Base-by-base conservation (phyloP, 208 protist species). In the Jaenimonas drosophilae region DNA sequence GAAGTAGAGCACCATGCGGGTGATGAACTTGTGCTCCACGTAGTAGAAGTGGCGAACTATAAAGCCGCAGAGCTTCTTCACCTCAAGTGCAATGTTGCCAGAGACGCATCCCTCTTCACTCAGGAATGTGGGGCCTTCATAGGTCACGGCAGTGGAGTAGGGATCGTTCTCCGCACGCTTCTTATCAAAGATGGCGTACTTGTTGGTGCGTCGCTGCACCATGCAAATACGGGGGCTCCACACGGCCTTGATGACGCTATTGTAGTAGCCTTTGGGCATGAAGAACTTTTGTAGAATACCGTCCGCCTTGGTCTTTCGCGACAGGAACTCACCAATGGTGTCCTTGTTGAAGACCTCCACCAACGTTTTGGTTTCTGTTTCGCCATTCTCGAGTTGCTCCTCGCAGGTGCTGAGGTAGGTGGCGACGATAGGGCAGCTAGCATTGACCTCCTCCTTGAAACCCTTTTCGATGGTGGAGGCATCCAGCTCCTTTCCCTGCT, bases 11-110 rank as follows among this genome's bases (percentile, higher is more conserved):
- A 91, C 85, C 85, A 93, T 93, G 29, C 85, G 74, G 2, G 85
- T 91, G 57, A 93, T 91, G 49, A 77, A 80, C 55, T 93, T 93
- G 73, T 93, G 81, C 58, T 93, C 80, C 4, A 79, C 87, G 60
- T 82, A 81, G 64, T 86, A 87, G 57, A 93, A 93, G 60, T 93
- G 85, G 44, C 75, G 64, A 14, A 88, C 76, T 43, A 93, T 88
- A 49, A 80, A 51, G 40, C 70, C 63, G 47, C 85, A 93, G 19
- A 93, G 58, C 37, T 66, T 50, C 58, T 93, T 93, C 42, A 88
- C 64, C 19, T 85, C 36, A 9, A 76, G 44, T 11, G 82, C 69
- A 19, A 85, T 66, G 42, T 88, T 80, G n/a, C 70, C 76, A 2
- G 78, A 86, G 19, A 85, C 71, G 17, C 60, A 75, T 23, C 69